Conservation (phyloP, 768 basidiomycete species). For the Erythrobasidium yunnanense region DNA sequence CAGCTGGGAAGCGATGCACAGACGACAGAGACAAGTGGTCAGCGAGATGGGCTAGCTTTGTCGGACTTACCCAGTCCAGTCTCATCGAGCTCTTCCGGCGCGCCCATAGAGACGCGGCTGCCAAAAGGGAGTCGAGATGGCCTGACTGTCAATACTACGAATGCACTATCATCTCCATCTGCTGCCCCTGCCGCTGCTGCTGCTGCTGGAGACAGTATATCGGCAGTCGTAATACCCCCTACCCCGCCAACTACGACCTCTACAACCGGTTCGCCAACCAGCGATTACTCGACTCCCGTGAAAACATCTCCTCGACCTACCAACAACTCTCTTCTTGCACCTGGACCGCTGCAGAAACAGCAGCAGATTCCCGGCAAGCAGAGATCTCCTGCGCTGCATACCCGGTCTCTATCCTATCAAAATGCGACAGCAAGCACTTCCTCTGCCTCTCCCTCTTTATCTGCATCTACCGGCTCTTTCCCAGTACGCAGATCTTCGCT, state of each 20-base stretch:
- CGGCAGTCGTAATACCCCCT: neutral
- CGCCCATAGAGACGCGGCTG: neutral
- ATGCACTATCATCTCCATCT: too few species aligned
- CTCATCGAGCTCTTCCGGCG: neutral
- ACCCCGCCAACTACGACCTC: neutral
- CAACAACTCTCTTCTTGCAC: neutral
- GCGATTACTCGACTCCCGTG: too few species aligned
- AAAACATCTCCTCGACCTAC: too few species aligned
- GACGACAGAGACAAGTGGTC: too few species aligned
- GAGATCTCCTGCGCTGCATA: neutral
- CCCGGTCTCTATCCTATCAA: constrained; percentile 9
- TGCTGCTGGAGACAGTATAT: too few species aligned
- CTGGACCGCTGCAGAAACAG: too few species aligned
- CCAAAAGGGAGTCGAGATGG: neutral
- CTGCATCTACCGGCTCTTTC: neutral
- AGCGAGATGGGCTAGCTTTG: neutral
- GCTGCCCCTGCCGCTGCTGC: too few species aligned
- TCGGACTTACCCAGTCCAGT: neutral
- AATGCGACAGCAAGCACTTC: neutral
- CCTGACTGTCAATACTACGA: too few species aligned
- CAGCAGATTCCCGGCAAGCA: neutral
- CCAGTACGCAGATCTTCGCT: constrained; percentile 9
- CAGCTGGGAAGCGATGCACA: too few species aligned
- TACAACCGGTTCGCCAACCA: too few species aligned
- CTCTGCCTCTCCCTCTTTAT: neutral